Conservation (phyloP, 495 filamentous ascomycete species). For the Tuber borchii region DNA sequence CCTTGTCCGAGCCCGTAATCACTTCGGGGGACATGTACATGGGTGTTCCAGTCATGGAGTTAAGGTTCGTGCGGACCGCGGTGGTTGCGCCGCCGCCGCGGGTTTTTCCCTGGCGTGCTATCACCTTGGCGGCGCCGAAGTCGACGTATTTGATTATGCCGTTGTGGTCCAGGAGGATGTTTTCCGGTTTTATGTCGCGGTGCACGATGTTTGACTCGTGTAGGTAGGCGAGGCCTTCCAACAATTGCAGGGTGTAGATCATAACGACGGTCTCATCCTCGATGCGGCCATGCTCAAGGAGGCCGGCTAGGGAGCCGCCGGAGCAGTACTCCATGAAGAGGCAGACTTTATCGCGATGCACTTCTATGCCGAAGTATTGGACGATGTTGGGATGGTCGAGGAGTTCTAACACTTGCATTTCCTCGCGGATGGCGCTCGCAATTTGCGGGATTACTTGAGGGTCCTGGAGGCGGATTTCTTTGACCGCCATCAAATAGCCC, state of each 20-base stretch:
- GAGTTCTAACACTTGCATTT: slow-evolving; percentile 92
- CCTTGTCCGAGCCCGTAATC: slow-evolving; percentile 74
- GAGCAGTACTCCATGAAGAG: slow-evolving; percentile 99
- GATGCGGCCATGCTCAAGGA: slow-evolving; percentile 91
- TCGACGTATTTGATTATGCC: slow-evolving; percentile 99
- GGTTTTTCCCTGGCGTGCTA: slow-evolving; percentile 87
- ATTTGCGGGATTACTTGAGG: slow-evolving; percentile 92
- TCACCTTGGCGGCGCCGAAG: slow-evolving; percentile 95
- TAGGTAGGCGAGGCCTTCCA: slow-evolving; percentile 91
- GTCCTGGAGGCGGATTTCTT: slow-evolving; percentile 95
- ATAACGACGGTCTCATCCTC: slow-evolving; percentile 97
- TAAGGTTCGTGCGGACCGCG: slow-evolving; percentile 57
- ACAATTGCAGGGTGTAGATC: slow-evolving; percentile 92
- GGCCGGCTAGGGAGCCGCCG: slow-evolving; percentile 80
- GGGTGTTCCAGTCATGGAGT: slow-evolving; percentile 93
- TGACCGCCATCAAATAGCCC: slow-evolving; percentile 94
- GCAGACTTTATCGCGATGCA: slow-evolving; percentile 96
- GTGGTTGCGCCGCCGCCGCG: slow-evolving; percentile 55
- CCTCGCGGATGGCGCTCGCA: slow-evolving; percentile 85
- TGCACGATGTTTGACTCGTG: slow-evolving; percentile 87
- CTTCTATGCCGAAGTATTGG: slow-evolving; percentile 94
- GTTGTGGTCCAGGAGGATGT: slow-evolving; percentile 93
- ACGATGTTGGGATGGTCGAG: slow-evolving; percentile 97
- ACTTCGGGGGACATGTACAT: slow-evolving; percentile 99
- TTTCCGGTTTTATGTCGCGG: slow-evolving; percentile 97